Base-by-base conservation (phyloP, 805 yeast species). In the Cyberlindnera mycetangii region DNA sequence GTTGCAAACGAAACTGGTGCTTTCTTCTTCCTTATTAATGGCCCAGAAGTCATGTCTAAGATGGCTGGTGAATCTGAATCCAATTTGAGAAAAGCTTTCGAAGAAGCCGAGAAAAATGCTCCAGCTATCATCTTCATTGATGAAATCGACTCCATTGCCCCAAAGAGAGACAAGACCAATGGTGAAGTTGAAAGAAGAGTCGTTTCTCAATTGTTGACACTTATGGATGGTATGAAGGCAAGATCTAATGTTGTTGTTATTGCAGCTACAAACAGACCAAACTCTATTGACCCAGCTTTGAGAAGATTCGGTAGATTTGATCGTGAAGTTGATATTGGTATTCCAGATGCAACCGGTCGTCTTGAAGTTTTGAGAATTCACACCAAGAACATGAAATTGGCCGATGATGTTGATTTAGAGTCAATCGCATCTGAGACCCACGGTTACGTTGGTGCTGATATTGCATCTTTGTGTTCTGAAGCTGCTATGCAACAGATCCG, bases 211-310 rank as follows among this genome's bases (percentile, higher is more conserved):
- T 78, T 93, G 63, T 80, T 93, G 66, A 93, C 99, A 16, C 77
- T 93, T 58, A 93, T 93, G 99, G 99, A 93, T 66, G 99, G 99
- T 76, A 93, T 93, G 99, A 92, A 92, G 72, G 96, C 98, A n/a
- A 84, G 99, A 70, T 85, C 98, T 32, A 93, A 93, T 64, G 85
- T 89, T 58, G 99, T 93, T 51, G 99, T 93, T 45, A 93, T 93
- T 71, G 99, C 99, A 44, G 99, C 99, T 30, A 93, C 92, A 7
- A 84, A 84, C 61, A 68, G 90, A 59, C 87, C 89, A 48, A 83
- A 83, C 60, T 71, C 84, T 38, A 78, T 84, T 36, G 90, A 84
- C 60, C 81, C 88, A 1, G 89, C 89, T n/a, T 71, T 88, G 49
- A 72, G 96, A 64, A 72, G 96, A 65, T 92, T 92, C 7, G 96